A percentile compares a stretch with the other conserved stretches of the same genome.
These are phyloP conservation scores for Erodium moschatum DNA, from an alignment of 441 rosid genomes.

Conservation along the genomic window DNA sequence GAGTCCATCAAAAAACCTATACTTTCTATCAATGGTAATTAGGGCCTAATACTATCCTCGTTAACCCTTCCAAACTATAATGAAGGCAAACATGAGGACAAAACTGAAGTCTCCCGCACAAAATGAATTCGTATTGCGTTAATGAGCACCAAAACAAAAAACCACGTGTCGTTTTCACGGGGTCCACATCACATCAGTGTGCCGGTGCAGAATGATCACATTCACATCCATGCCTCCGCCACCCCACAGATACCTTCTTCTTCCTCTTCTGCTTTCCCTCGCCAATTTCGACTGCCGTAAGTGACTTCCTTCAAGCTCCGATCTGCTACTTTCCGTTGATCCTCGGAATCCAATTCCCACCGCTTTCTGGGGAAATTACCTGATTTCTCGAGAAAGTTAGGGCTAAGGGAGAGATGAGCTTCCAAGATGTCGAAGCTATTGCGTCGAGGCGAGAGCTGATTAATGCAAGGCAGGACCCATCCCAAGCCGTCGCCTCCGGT, in stretches of 20 bases:
- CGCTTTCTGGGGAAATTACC: neutral
- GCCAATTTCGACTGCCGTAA: neutral
- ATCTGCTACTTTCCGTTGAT: neutral
- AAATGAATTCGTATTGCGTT: neutral
- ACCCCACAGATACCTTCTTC: neutral
- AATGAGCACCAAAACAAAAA: constrained; percentile 5
- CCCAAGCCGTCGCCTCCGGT: constrained; percentile 63
- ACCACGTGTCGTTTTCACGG: neutral
- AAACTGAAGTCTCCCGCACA: no score
- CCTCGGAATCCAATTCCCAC: neutral
- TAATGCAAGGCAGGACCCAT: constrained; percentile 18
- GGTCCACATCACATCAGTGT: neutral
- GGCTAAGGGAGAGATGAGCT: constrained; percentile 33
- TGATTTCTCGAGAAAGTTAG: neutral
- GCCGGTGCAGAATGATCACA: neutral
- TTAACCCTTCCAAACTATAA: no score
- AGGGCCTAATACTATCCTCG: no score
- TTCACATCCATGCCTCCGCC: neutral
- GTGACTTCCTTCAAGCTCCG: neutral
- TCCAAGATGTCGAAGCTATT: constrained; percentile 41
- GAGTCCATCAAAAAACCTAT: no score
- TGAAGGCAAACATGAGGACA: no score
- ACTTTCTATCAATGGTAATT: no score
- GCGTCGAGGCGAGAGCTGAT: constrained; percentile 22
- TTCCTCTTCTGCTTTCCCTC: neutral